These are phyloP conservation scores for Cucumis variabilis DNA, from an alignment of 331 rosid species.

Conservation along the genomic window DNA sequence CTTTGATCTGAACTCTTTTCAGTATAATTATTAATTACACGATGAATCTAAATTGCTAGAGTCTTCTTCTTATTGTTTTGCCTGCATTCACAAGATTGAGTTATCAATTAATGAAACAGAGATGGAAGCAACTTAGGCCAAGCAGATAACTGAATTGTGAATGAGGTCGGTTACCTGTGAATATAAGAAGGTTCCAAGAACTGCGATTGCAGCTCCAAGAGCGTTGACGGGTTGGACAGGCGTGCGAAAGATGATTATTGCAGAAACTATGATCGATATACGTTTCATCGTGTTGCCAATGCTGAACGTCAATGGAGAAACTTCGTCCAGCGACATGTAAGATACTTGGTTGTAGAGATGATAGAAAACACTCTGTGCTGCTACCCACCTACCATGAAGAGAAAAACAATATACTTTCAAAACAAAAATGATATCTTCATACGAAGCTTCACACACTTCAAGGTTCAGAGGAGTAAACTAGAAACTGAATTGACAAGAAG, in stretches of 20 bases:
- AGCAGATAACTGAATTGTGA: background rate
- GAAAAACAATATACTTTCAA: background rate
- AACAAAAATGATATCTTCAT: background rate
- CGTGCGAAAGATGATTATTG: constrained; percentile 31
- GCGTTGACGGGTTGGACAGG: constrained; percentile 30
- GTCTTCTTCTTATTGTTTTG: constrained; percentile 17
- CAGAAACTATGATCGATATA: constrained; percentile 30
- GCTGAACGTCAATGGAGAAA: constrained; percentile 36
- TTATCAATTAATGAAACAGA: background rate
- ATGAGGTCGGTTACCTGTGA: constrained; percentile 23
- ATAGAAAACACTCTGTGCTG: constrained; percentile 35
- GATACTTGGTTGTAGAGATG: constrained; percentile 34
- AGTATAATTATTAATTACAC: constrained; percentile 14
- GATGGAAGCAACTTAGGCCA: background rate
- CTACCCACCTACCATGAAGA: constrained; percentile 28
- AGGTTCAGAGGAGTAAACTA: background rate
- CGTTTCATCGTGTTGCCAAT: constrained; percentile 34
- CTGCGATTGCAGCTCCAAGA: constrained; percentile 31
- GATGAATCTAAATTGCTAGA: background rate
- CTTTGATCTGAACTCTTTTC: background rate
- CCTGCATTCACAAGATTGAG: constrained; percentile 12
- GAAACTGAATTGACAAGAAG: background rate
- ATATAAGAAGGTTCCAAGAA: constrained; percentile 30
- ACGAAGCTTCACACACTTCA: background rate
- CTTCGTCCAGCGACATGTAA: constrained; percentile 30